Evolutionary conservation across 306 rosid species (phyloP), one percentile per base, ranked within the genome.

Genomic region (Lagenaria siceraria): DNA sequence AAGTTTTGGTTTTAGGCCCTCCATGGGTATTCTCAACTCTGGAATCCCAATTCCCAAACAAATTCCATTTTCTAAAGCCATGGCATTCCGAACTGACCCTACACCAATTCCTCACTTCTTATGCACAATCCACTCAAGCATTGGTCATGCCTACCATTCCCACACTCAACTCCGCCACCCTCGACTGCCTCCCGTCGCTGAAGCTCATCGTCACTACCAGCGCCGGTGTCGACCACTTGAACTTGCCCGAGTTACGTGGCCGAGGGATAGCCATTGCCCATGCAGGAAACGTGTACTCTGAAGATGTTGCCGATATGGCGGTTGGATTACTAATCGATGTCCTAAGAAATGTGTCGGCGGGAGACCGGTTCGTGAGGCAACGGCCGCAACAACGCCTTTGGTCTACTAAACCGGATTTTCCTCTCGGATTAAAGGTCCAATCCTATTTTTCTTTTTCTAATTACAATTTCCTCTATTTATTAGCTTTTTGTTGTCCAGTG

Each of bases 291-390:
- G 2, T 78, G 4, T 87, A 51, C 36, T 81, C 90, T 0, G 86
- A 79, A 25, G 90, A 89, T 36, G 93, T 82, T 1, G 91, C 91
- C 1, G 90, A 89, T 52, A 13, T 79, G 76, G 90, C 89, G 0
- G 82, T 89, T 3, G 93, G 83, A 7, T 76, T 91, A 81, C 43
- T 87, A 38, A 75, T 89, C 18, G 89, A 89, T 5, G 91, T 87
- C 4, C 46, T 79, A 0, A 77, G 87, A 43, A 86, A 79, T 59
- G 59, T 90, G 5, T 80, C 89, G 0, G 82, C 78, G 0, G 81
- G 77, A 0, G 82, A 88, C 62, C 84, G 86, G 10, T 81, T 33
- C 55, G 70, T 86, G 8, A 81, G 84, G 64, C 55, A 43, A n/a
- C n/a, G n/a, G n/a, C n/a, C n/a, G n/a, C n/a, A n/a, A n/a, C n/a